Evolutionary conservation across 2,329 filamentous ascomycete genomes (phyloP).

Genomic region (Cadophora gregata): DNA sequence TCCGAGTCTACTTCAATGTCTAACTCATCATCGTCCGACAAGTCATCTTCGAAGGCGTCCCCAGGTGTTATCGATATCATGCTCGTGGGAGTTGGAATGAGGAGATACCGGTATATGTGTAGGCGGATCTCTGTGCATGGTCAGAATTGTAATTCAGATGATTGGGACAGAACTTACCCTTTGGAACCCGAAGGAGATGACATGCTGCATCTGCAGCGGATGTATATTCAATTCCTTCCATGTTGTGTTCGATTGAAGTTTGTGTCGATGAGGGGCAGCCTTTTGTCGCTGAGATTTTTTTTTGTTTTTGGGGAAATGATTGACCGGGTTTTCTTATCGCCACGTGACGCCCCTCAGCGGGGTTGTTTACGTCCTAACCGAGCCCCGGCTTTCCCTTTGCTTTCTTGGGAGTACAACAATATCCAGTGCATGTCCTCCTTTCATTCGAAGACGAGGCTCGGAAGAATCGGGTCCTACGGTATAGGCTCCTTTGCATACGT

Average conservation of each 20-base stretch:
- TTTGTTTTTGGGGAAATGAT: background rate
- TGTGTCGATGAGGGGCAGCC: background rate
- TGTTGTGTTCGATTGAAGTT: background rate
- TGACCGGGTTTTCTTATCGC: background rate
- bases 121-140: conserved; percentile 18
- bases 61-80: conserved; percentile 14
- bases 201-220: conserved; percentile 8
- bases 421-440: too few relatives aligned
- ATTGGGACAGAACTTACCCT: background rate
- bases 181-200: conserved; percentile 3
- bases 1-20: background rate
- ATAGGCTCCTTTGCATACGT: too few relatives aligned
- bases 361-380: background rate
- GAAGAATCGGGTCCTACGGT: too few relatives aligned
- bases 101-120: conserved; percentile 15
- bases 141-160: background rate
- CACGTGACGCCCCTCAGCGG: background rate
- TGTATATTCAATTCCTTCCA: conserved; percentile 11
- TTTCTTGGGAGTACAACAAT: too few relatives aligned
- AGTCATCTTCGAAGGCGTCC: conserved; percentile 11
- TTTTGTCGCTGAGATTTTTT: background rate
- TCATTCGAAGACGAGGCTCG: too few relatives aligned
- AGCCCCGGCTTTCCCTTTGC: too few relatives aligned
- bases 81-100: conserved; percentile 7
- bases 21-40: background rate